These are phyloP conservation scores for Acanthamoeba royreba DNA, from an alignment of 208 protist species.

Conservation along the genomic window DNA sequence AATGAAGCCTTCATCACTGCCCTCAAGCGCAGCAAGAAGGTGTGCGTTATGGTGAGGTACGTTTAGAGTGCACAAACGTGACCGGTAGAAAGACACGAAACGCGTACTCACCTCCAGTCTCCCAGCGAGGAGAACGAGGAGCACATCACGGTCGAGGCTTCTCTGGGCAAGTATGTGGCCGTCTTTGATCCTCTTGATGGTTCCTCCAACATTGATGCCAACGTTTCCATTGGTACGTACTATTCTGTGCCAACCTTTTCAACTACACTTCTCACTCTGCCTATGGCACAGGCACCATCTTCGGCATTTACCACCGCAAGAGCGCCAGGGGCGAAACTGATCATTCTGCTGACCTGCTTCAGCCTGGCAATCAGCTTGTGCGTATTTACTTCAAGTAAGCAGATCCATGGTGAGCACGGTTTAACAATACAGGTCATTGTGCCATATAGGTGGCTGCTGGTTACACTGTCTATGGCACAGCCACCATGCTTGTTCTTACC, in stretches of 20 bases:
- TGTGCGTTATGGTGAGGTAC: conserved; percentile 5
- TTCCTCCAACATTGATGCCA: conserved; percentile 95
- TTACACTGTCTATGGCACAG: conserved; percentile 82
- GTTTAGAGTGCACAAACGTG: not conserved
- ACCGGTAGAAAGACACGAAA: not conserved
- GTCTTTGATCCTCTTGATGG: conserved; percentile 96
- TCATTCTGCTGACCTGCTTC: conserved; percentile 28
- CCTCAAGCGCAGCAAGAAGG: conserved; percentile 52
- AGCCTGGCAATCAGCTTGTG: conserved; percentile 62
- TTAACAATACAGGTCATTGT: not conserved
- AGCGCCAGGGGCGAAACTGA: not conserved
- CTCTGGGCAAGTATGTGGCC: conserved; percentile 86
- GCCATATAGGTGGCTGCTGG: conserved; percentile 63
- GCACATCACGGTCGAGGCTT: conserved; percentile 65
- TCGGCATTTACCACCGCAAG: conserved; percentile 84
- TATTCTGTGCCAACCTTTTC: conserved; percentile 46
- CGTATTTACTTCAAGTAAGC: not conserved
- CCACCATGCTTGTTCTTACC: conserved; percentile 81
- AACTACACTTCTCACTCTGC: not conserved
- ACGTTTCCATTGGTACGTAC: conserved; percentile 92
- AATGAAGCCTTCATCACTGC: conserved; percentile 77
- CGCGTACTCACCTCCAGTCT: not conserved
- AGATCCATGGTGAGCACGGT: not conserved
- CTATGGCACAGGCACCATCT: conserved; percentile 76
- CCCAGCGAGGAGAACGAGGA: conserved; percentile 73